Evolutionary conservation across 116 monocot genomes (phyloP), one percentile per base, ranked within the genome.

Genomic region (Phalaenopsis hybrid): DNA sequence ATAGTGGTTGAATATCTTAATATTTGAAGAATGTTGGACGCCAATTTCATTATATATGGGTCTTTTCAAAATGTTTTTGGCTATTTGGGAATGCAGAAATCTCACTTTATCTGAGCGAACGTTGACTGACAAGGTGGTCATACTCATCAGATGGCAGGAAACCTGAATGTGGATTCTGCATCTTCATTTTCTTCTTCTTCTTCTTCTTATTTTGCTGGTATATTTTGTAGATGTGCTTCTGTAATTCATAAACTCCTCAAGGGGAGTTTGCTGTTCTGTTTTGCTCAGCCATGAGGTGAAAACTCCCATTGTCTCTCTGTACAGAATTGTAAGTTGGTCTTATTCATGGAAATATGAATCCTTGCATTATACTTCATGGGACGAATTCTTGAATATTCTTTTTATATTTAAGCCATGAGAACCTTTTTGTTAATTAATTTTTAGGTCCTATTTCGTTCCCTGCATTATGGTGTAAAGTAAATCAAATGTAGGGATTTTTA

Each of bases 201-300:
- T 41, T 55, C 55, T 15, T 13, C 16, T 55, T 16, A 4, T 55
- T 55, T 65, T 18, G 4, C 3, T 34, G 79, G 84, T 84, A 79
- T 43, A 84, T 79, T 55, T 23, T 84, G 88, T 88, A 83, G 18
- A 88, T 83, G 63, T 83, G 44, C 79, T 82, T 88, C 82, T 82
- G 82, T 82, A 85, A 82, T 55, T 55, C 48, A 75, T 87, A 84
- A 84, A 77, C 78, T 59, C 49, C 25, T 55, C 55, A 82, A 77
- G 57, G 13, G 55, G 55, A 16, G 55, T 55, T 55, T 55, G 16
- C 15, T 55, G 55, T 16, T 55, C 55, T 16, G 13, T 1, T 55
- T 69, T 84, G 34, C 81, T 78, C 69, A 23, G 15, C 31, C 82
- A 55, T 57, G 57, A 45, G 82, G 49, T 73, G 81, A 80, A 76